These are phyloP conservation scores for Stellera chamaejasme DNA, from an alignment of 345 rosid species.

Conservation along the genomic window DNA sequence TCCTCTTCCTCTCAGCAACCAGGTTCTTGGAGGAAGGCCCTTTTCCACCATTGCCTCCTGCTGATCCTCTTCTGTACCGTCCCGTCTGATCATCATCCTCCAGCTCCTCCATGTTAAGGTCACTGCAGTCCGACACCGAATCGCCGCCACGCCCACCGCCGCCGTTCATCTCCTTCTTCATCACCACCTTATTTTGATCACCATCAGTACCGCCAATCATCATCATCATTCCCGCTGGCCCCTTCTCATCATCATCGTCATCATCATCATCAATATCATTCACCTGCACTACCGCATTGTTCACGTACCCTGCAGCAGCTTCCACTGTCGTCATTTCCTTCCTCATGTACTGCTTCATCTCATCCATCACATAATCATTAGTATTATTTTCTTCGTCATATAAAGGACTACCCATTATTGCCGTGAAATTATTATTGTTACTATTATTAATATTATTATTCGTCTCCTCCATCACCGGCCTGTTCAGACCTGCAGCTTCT, in stretches of 20 bases:
- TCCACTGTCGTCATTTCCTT: conserved; percentile 27
- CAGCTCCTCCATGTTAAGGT: conserved; percentile 27
- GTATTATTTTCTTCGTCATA: conserved; percentile 17
- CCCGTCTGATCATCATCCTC: conserved; percentile 61
- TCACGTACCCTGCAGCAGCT: conserved; percentile 22
- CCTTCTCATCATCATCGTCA: conserved; percentile 3
- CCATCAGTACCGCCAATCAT: conserved; percentile 4
- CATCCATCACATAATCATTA: conserved; percentile 30
- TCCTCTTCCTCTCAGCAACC: conserved; percentile 77
- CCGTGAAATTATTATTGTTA: conserved; percentile 15
- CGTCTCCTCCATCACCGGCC: no score
- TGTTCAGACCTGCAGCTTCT: conserved; percentile 14
- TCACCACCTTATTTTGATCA: conserved; percentile 30
- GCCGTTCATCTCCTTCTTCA: conserved; percentile 40
- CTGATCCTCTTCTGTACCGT: conserved; percentile 28
- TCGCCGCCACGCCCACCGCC: conserved; percentile 17
- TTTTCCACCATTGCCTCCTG: conserved; percentile 14
- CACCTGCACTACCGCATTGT: conserved; percentile 13
- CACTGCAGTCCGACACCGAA: conserved; percentile 62
- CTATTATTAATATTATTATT: no score
- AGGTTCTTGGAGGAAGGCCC: conserved; percentile 70
- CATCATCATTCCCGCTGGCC: conserved; percentile 17
- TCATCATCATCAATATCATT: conserved; percentile 23
- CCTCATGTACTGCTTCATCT: conserved; percentile 36
- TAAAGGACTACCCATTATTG: conserved; percentile 11